Base-by-base conservation (phyloP, 2,329 filamentous ascomycete genomes). In the Helotiales sp. region DNA sequence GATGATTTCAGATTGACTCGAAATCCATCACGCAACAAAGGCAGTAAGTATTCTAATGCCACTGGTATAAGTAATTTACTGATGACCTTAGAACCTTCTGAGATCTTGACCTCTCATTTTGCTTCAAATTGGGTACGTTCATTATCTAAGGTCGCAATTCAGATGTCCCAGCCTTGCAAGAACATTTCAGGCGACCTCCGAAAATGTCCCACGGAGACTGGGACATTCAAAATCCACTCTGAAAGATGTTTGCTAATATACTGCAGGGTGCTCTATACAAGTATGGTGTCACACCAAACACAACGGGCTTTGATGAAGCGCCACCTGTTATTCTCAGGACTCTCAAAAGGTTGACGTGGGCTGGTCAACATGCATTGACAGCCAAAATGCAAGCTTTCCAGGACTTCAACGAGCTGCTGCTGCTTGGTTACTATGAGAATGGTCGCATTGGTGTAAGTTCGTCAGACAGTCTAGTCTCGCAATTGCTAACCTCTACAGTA, bases 211-310 rank as follows among this genome's bases (percentile, higher is more conserved):
- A 25, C 19, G 7, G 53, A 60, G 46, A 50, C 31, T 29, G 17
- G 54, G 9, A 60, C 58, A 3, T 25, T 5, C 15, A 17, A 36
- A 6, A 17, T 24, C 19, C n/a, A 17, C 9, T 27, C 48, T 47
- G 1, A 27, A 13, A 7, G 19, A 22, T 9, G 13, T 19, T 59
- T 36, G 52, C 63, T 56, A 63, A 51, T 10, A 22, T 34, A 40
- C 17, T 66, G 55, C 69, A 80, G 76, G 86, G 86, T 1, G 85
- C 85, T 59, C 79, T 80, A 0, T 90, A 89, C 70, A 88, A 89
- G 54, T 89, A 85, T 65, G 78, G 83, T 33, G 84, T 86, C 1
- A 74, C 77, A 1, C 80, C 83, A 2, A 72, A 77, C 5, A 81
- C 76, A 3, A 73, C 70, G n/a, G 71, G 75, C 0, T 86, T 86